phyloP scores from a whole-genome alignment of 352 stramenopile genomes.

The Globisporangium iwayamae region DNA sequence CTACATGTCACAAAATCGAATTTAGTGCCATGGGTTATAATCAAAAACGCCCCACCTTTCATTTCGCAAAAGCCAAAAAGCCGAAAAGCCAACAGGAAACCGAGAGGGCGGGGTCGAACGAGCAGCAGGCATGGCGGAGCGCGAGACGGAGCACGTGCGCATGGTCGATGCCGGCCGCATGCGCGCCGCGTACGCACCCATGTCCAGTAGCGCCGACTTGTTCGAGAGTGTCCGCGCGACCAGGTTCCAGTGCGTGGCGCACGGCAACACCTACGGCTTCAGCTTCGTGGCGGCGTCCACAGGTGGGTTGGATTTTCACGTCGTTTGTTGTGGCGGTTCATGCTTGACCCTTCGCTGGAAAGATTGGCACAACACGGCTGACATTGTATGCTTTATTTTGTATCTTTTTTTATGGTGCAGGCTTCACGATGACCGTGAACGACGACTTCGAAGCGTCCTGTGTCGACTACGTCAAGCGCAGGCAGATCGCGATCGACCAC shows the following conservation, averaged over 20 bases:
- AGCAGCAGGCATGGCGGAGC: conserved; percentile 24
- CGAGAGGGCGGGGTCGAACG: neutral
- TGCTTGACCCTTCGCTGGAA: no score
- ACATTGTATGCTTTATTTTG: neutral
- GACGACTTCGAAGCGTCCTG: conserved; percentile 29
- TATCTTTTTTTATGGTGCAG: conserved; percentile 13
- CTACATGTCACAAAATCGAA: no score
- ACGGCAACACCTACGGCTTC: conserved; percentile 58
- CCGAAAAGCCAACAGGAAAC: conserved; percentile 2
- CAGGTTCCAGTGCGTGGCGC: conserved; percentile 52
- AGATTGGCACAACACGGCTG: no score
- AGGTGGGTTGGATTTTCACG: conserved; percentile 20
- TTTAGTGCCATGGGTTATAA: no score
- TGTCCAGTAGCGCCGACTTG: conserved; percentile 16
- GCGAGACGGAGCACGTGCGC: conserved; percentile 73
- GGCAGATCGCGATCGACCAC: conserved; percentile 51
- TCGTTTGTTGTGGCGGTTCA: neutral
- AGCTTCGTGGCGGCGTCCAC: conserved; percentile 41
- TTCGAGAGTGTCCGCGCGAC: conserved; percentile 31
- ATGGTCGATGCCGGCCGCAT: conserved; percentile 67
- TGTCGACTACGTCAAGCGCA: conserved; percentile 40
- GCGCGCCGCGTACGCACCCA: conserved; percentile 33
- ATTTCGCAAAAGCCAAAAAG: neutral
- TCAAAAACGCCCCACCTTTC: no score
- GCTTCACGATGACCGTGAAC: conserved; percentile 42